Evolutionary conservation across 2,329 filamentous ascomycete genomes (phyloP).

Genomic region (Aspergillus sojae): DNA sequence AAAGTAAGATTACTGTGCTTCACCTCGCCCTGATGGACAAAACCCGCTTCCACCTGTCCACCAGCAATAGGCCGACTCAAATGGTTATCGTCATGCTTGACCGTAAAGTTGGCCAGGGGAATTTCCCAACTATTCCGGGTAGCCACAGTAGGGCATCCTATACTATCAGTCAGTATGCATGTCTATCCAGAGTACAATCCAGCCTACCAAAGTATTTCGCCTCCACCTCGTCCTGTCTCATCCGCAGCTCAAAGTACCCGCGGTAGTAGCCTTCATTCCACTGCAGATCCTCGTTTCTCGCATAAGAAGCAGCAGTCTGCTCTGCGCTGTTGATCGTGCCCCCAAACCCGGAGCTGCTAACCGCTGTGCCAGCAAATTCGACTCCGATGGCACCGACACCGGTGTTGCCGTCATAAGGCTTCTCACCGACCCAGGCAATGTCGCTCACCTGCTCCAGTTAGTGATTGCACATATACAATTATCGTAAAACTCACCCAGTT

Average conservation of each 20-base stretch:
- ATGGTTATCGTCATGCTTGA: conserved; percentile 63
- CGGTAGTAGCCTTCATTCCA: conserved; percentile 76
- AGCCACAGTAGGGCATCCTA: conserved; percentile 34
- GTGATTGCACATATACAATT: neutral
- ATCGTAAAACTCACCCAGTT: conserved; percentile 55
- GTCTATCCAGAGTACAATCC: neutral
- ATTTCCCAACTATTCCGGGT: conserved; percentile 65
- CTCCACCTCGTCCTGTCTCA: conserved; percentile 60
- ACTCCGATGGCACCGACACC: conserved; percentile 62
- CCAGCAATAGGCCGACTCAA: conserved; percentile 54
- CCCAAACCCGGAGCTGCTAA: conserved; percentile 63
- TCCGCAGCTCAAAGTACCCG: conserved; percentile 69
- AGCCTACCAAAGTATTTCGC: conserved; percentile 64
- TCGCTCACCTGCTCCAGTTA: conserved; percentile 41
- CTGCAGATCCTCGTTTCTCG: conserved; percentile 65
- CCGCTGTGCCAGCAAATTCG: conserved; percentile 68
- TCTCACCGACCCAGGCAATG: conserved; percentile 59
- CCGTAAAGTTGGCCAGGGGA: conserved; percentile 70
- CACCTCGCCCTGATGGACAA: conserved; percentile 34
- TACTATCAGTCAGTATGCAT: neutral
- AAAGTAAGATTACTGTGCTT: conserved; percentile 37
- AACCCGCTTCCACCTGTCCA: conserved; percentile 49
- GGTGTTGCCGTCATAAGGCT: conserved; percentile 55
- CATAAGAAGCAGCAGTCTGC: conserved; percentile 52
- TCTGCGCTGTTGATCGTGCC: conserved; percentile 58